Evolutionary conservation across 768 basidiomycete species (phyloP).

Genomic region (Pholiota molesta): DNA sequence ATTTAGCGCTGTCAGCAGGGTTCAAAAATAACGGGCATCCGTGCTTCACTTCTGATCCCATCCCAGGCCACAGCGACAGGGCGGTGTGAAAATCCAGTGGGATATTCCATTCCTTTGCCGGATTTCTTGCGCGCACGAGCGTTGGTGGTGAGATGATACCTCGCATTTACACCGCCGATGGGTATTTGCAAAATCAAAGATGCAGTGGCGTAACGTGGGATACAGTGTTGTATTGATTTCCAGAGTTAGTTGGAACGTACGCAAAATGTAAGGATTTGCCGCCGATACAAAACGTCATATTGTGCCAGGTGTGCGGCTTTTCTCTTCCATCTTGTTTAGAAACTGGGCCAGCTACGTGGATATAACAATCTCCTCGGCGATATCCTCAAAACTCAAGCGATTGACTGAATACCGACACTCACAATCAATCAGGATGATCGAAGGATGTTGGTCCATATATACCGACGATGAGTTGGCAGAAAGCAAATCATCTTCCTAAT

Average conservation of each 20-base stretch:
- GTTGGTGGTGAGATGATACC: background rate
- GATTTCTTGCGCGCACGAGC: slow-evolving; percentile 11
- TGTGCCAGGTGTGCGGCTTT: background rate
- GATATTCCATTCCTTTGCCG: slow-evolving; percentile 20
- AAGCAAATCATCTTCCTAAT: background rate
- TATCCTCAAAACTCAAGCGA: background rate
- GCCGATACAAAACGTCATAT: background rate
- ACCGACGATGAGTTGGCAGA: background rate
- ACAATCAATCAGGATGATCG: background rate
- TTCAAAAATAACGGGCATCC: slow-evolving; percentile 13
- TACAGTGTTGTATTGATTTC: background rate
- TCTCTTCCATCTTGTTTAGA: background rate
- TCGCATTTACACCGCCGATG: background rate
- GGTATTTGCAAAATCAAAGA: background rate
- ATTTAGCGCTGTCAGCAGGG: slow-evolving; percentile 17
- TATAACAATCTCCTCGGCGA: background rate
- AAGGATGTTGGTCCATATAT: slow-evolving; percentile 1
- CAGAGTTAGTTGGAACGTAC: background rate
- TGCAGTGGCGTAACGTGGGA: background rate
- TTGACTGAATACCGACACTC: background rate
- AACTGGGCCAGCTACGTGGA: background rate
- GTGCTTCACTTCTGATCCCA: slow-evolving; percentile 10
- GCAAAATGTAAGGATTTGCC: background rate
- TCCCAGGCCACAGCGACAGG: background rate
- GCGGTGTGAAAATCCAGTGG: too few species aligned